Base-by-base conservation (phyloP, 2,329 filamentous ascomycete genomes). In the Bipolaris zeicola region DNA sequence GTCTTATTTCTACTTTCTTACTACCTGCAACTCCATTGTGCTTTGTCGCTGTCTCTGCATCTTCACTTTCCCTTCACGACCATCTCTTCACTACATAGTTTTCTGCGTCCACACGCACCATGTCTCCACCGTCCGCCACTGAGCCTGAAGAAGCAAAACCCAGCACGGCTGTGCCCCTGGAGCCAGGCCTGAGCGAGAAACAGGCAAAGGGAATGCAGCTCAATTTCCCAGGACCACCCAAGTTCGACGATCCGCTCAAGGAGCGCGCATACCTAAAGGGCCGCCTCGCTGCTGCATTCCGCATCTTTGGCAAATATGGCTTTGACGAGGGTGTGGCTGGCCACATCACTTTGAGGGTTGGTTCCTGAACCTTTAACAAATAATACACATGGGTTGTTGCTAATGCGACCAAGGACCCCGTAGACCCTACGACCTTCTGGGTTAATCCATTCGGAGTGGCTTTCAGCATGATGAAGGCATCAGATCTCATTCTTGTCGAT, bases 401-500 rank as follows among this genome's bases (percentile, higher is more conserved):
- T 64, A 28, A 67, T 26, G 14, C 28, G 24, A 37, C 13, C 11
- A 41, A 75, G 72, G 75, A 88, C 59, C 86, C 86, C 0, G 81
- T 88, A 6, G 81, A 86, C 37, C 82, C 83, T 0, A 72, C 77
- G 5, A 84, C 81, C 0, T 88, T 88, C 75, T 88, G 86, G 87
- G 85, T 89, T 4, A 89, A 89, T 62, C 87, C 87, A 0, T 87
- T 89, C 53, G 86, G 86, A 10, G 80, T 85, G 1, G 81, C 84
- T 2, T 89, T 88, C 74, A 83, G 82, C 5, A 76, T 85, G 51
- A 83, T 90, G 41, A 87, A 85, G 54, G 80, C 82, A 0, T 87
- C 85, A 0, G 87, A 90, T 61, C 79, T 91, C n/a, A 89, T 90
- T 51, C 84, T 83, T 14, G 87, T 90, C 1, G 80, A 88, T 63